A percentile compares a stretch with the other conserved stretches of the same genome.
phyloP scores from a whole-genome alignment of 2,329 filamentous ascomycete genomes.

The Talaromyces verruculosus region DNA sequence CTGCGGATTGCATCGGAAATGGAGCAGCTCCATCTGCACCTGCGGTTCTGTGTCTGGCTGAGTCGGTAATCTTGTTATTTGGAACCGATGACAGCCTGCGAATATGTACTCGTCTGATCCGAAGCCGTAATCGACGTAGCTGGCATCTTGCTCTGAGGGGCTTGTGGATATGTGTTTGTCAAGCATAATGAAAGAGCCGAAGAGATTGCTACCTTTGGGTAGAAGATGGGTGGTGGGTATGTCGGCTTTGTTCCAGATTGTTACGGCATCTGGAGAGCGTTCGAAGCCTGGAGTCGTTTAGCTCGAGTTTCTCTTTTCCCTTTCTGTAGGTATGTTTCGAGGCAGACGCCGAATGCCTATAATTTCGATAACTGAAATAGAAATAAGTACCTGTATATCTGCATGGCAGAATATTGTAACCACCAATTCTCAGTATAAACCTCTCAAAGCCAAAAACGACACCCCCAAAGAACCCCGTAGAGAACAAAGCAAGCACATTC shows the following conservation, averaged over 20 bases:
- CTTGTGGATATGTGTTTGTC: conserved; percentile 21
- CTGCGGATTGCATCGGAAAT: conserved; percentile 25
- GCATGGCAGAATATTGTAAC: conserved; percentile 10
- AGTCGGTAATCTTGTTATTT: conserved; percentile 19
- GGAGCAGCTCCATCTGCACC: conserved; percentile 22
- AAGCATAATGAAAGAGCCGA: conserved; percentile 23
- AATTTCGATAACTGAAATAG: not conserved
- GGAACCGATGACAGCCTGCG: conserved; percentile 24
- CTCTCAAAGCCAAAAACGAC: conserved; percentile 24
- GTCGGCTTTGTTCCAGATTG: conserved; percentile 18
- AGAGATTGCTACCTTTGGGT: conserved; percentile 22
- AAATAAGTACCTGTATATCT: conserved; percentile 8
- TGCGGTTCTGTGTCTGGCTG: not conserved
- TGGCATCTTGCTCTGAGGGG: conserved; percentile 10
- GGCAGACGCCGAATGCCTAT: not conserved
- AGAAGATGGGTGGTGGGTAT: conserved; percentile 16
- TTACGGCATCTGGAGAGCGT: not conserved
- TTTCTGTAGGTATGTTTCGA: not conserved
- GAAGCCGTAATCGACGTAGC: conserved; percentile 25
- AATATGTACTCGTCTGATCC: conserved; percentile 23
- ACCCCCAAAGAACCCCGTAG: conserved; percentile 24
- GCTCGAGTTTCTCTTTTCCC: not conserved
- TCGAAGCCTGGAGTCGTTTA: not conserved
- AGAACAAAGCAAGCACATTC: conserved; percentile 23
- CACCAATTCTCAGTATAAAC: conserved; percentile 13